Conservation (phyloP, 2,329 filamentous ascomycete genomes). For the Aspergillus melleus region DNA sequence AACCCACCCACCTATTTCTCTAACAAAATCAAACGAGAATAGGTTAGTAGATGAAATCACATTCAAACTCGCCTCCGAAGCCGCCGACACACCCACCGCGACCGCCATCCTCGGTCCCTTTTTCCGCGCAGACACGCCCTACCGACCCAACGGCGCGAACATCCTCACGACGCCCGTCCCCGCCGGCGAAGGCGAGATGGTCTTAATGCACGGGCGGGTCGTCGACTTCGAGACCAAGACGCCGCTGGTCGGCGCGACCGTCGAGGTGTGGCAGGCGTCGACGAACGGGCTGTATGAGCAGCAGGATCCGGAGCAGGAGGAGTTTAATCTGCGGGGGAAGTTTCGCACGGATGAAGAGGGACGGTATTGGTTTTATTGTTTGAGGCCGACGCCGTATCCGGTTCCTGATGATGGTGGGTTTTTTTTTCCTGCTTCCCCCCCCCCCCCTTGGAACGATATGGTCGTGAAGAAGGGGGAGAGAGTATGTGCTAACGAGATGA, state of each 20-base stretch:
- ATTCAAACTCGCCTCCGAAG: constrained; percentile 60
- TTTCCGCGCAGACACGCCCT: constrained; percentile 72
- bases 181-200: constrained; percentile 50
- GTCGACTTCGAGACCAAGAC: constrained; percentile 60
- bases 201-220: constrained; percentile 65
- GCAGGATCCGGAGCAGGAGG: constrained; percentile 68
- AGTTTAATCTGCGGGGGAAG: constrained; percentile 72
- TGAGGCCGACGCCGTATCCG: constrained; percentile 60
- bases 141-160: constrained; percentile 66
- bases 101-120: constrained; percentile 84
- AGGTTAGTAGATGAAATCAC: constrained; percentile 78
- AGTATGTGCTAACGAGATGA: no score
- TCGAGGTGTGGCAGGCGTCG: constrained; percentile 79
- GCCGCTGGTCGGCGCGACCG: constrained; percentile 63
- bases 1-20: not conserved
- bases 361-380: constrained; percentile 61
- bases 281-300: constrained; percentile 74
- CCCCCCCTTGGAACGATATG: not conserved
- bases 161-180: constrained; percentile 57
- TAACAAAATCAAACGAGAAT: not conserved
- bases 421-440: not conserved
- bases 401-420: constrained; percentile 53
- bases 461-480: no score
- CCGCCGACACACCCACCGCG: constrained; percentile 61
- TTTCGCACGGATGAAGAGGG: constrained; percentile 68